Evolutionary conservation across 495 filamentous ascomycete genomes (phyloP).

Genomic region (Penicillium ucsense): DNA sequence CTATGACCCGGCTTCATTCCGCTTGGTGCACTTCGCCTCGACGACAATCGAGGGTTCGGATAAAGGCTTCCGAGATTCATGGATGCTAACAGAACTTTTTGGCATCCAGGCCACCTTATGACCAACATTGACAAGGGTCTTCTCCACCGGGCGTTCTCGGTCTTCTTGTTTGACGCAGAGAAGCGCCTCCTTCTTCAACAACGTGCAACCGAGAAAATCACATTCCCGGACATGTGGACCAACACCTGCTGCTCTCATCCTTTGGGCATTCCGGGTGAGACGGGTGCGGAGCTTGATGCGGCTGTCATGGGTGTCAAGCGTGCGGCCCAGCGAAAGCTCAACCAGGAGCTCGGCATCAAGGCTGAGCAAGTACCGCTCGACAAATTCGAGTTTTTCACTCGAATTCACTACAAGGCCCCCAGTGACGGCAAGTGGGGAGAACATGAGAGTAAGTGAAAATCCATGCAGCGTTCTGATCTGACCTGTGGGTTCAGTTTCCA

Average conservation of each 20-base stretch:
- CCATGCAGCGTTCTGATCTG: background rate
- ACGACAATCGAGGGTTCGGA: no score
- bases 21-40: no score
- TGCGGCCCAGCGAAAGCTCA: conserved; percentile 83
- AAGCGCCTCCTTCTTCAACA: conserved; percentile 90
- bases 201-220: conserved; percentile 95
- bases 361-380: conserved; percentile 82
- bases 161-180: conserved; percentile 89
- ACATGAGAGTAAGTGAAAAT: conserved; percentile 72
- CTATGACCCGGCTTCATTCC: no score
- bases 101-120: conserved; percentile 79
- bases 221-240: conserved; percentile 98
- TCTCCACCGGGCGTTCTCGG: conserved; percentile 93
- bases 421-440: conserved; percentile 98
- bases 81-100: background rate
- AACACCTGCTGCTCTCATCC: conserved; percentile 99
- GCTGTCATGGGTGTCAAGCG: conserved; percentile 77
- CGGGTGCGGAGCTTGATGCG: conserved; percentile 70
- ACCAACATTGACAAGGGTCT: conserved; percentile 93
- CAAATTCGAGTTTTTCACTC: conserved; percentile 84
- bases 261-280: conserved; percentile 82
- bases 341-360: conserved; percentile 92
- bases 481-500: background rate
- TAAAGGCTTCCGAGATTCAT: no score
- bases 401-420: conserved; percentile 96